Evolutionary conservation across 768 basidiomycete species (phyloP).

Genomic region (Russula brevipes): DNA sequence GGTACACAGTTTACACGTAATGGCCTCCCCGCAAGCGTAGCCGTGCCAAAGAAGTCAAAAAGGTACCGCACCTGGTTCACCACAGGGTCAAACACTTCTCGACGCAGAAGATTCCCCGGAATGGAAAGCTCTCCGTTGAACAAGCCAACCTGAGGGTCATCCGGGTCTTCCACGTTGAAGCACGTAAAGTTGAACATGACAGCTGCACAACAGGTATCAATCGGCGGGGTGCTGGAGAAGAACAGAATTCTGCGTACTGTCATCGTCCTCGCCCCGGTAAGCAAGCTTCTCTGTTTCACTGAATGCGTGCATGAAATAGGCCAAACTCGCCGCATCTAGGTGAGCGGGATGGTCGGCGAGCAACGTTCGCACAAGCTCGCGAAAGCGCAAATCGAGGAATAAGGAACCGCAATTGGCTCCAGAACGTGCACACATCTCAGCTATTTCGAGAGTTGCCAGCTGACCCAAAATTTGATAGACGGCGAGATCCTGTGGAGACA

Average conservation of each 20-base stretch:
- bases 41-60: background rate
- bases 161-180: conserved; percentile 80
- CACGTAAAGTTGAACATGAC: conserved; percentile 86
- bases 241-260: conserved; percentile 44
- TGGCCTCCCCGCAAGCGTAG: background rate
- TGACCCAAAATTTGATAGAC: conserved; percentile 69
- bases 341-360: conserved; percentile 82
- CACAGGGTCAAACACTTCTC: conserved; percentile 86
- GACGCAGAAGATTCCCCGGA: conserved; percentile 70
- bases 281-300: conserved; percentile 83
- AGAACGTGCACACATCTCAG: conserved; percentile 83
- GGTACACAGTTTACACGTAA: conserved; percentile 8
- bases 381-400: conserved; percentile 83
- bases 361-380: conserved; percentile 71
- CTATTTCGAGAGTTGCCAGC: conserved; percentile 78
- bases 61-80: conserved; percentile 57
- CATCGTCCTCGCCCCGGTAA: conserved; percentile 68
- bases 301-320: conserved; percentile 86
- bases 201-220: conserved; percentile 39
- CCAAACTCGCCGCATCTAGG: conserved; percentile 73
- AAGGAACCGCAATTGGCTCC: conserved; percentile 85
- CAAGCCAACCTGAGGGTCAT: conserved; percentile 74
- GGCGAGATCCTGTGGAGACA: conserved; percentile 38
- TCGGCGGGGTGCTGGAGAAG: conserved; percentile 4
- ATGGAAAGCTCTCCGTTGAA: conserved; percentile 80